Evolutionary conservation across 148 eudicot genomes (phyloP).

Genomic region (Diospyros lotus): DNA sequence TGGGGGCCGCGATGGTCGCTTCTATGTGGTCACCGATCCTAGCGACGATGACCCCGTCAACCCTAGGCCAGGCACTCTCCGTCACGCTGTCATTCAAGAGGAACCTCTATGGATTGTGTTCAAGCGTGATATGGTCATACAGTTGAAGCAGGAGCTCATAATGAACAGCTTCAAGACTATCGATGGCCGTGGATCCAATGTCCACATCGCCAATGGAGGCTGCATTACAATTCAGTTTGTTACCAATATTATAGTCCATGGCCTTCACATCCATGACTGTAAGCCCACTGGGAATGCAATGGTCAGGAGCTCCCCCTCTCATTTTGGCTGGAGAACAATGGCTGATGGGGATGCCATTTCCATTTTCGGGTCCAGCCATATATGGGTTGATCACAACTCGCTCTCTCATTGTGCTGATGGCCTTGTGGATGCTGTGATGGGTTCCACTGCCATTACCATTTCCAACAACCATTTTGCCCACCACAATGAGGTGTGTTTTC

Average conservation of each 20-base stretch:
- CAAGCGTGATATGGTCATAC: slow-evolving; percentile 79
- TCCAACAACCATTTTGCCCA: slow-evolving; percentile 82
- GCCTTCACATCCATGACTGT: slow-evolving; percentile 80
- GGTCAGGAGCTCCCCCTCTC: slow-evolving; percentile 75
- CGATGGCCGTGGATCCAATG: slow-evolving; percentile 76
- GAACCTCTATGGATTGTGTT: slow-evolving; percentile 84
- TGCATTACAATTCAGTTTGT: slow-evolving; percentile 81
- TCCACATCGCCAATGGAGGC: slow-evolving; percentile 77
- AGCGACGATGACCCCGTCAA: slow-evolving; percentile 72
- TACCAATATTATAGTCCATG: slow-evolving; percentile 78
- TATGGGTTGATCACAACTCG: slow-evolving; percentile 89
- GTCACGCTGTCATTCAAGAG: slow-evolving; percentile 84
- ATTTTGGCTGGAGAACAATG: slow-evolving; percentile 92
- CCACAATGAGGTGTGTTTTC: slow-evolving; percentile 67
- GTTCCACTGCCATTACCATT: slow-evolving; percentile 91
- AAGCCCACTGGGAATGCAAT: slow-evolving; percentile 82
- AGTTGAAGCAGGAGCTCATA: slow-evolving; percentile 72
- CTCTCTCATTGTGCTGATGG: slow-evolving; percentile 87
- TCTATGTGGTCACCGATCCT: slow-evolving; percentile 73
- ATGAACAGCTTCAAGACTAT: slow-evolving; percentile 94
- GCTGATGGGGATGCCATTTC: slow-evolving; percentile 89
- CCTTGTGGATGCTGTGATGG: slow-evolving; percentile 85
- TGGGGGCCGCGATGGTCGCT: slow-evolving; percentile 77
- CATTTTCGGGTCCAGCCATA: slow-evolving; percentile 73
- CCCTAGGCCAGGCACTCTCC: slow-evolving; percentile 83